Percentiles rank a stretch among this genome's conserved stretches.
Evolutionary conservation across 2,329 filamentous ascomycete species (phyloP).

Genomic region (Fusarium tuaranense): DNA sequence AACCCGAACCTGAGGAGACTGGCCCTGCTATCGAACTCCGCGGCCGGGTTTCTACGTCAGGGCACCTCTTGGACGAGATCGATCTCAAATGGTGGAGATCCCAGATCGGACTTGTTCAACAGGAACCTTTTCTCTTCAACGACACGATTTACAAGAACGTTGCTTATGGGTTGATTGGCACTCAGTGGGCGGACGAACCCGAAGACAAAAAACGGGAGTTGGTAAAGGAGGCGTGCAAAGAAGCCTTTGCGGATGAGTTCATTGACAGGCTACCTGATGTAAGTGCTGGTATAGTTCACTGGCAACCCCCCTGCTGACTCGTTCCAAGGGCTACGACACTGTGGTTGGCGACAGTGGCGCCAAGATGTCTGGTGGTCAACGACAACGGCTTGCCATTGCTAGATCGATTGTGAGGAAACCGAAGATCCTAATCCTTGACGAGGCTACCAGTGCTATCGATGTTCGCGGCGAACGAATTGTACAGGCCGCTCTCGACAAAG

Average conservation of each 20-base stretch:
- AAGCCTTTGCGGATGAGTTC: conserved; percentile 78
- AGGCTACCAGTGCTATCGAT: conserved; percentile 77
- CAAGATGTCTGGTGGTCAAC: conserved; percentile 85
- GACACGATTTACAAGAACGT: conserved; percentile 74
- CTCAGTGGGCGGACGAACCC: conserved; percentile 63
- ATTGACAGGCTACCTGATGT: conserved; percentile 71
- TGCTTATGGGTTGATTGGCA: conserved; percentile 66
- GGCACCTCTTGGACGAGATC: conserved; percentile 65
- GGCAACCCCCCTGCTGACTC: conserved; percentile 18
- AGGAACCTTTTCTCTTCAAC: conserved; percentile 77
- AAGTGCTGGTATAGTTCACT: conserved; percentile 24
- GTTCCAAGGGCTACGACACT: conserved; percentile 73
- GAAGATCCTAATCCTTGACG: conserved; percentile 79
- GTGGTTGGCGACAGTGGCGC: conserved; percentile 81
- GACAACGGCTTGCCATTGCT: conserved; percentile 85
- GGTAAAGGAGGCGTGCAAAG: conserved; percentile 72
- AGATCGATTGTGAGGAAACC: conserved; percentile 79
- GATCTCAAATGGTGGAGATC: conserved; percentile 73
- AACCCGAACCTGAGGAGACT: conserved; percentile 50
- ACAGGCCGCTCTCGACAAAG: conserved; percentile 71
- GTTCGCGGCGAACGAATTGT: conserved; percentile 69
- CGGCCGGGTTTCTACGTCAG: conserved; percentile 63
- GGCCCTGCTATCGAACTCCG: conserved; percentile 60
- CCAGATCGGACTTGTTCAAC: conserved; percentile 74
- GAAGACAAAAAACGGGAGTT: conserved; percentile 68